Percentiles rank a stretch among this genome's conserved stretches.
Conservation (phyloP, 768 basidiomycete genomes). For the Amanita pallidorosea region DNA sequence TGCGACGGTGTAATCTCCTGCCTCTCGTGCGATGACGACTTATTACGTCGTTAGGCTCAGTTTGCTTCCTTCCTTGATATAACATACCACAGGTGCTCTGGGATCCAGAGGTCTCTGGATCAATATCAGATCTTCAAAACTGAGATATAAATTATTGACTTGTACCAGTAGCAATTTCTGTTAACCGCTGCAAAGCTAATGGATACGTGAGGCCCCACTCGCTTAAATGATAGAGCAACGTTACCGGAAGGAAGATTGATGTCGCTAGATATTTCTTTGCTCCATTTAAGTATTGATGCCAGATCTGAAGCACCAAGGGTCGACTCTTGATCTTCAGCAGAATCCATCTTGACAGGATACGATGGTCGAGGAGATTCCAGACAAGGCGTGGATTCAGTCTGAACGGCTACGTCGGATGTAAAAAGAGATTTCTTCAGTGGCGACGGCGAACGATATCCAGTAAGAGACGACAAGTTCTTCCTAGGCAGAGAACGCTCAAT, state of each 20-base stretch:
- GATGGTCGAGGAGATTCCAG: slow-evolving; percentile 14
- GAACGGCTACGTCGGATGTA: slow-evolving; percentile 50
- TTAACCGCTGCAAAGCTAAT: slow-evolving; percentile 52
- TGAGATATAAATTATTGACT: neutral
- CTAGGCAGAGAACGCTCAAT: slow-evolving; percentile 17
- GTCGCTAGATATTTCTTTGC: slow-evolving; percentile 64
- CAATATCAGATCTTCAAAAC: slow-evolving; percentile 4
- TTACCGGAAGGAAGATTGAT: slow-evolving; percentile 56
- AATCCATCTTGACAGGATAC: slow-evolving; percentile 21
- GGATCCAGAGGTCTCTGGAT: slow-evolving; percentile 50
- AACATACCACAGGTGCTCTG: slow-evolving; percentile 47
- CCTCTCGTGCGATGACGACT: slow-evolving; percentile 61
- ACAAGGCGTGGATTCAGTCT: slow-evolving; percentile 37
- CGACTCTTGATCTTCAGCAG: slow-evolving; percentile 43
- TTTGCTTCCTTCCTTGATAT: neutral
- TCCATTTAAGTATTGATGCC: slow-evolving; percentile 63
- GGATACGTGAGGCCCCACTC: neutral
- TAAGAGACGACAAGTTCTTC: slow-evolving; percentile 34
- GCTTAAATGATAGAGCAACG: neutral
- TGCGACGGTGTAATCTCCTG: slow-evolving; percentile 60
- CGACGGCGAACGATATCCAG: slow-evolving; percentile 33
- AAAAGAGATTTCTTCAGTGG: slow-evolving; percentile 46
- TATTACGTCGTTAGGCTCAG: neutral
- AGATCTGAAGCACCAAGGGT: slow-evolving; percentile 52
- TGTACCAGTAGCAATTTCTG: slow-evolving; percentile 59